Evolutionary conservation across 345 rosid genomes (phyloP), one percentile per base, ranked within the genome.

Genomic region (Linum trigynum): DNA sequence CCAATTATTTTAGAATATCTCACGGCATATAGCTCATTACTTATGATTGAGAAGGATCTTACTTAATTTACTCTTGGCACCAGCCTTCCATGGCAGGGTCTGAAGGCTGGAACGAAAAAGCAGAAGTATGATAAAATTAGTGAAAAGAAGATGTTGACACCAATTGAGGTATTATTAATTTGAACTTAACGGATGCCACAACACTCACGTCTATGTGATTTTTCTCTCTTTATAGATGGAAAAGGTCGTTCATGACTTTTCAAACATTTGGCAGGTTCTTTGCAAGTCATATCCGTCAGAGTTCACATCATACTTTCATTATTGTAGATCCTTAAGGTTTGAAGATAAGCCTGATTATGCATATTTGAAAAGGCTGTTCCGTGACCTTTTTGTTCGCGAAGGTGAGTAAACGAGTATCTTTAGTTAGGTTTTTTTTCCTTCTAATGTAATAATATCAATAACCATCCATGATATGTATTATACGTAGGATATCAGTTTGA

Each of bases 71-170:
- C 53, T 48, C 14, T 48, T 12, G 9, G 53, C 14, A 48, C 14
- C 53, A 48, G 53, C 53, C 53, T 48, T 48, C 53, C 53, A 48
- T 48, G 53, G 53, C 53, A 48, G 53, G 53, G 53, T 48, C 53
- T 48, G 53, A 48, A 48, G 53, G 53, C 53, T 48, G 53, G 53
- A 48, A 48, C 9, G 9, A 48, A 48, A 48, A 48, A 48, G 14
- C 53, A 48, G 53, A 48, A 48, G 53, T 48, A 48, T 48, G 53
- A 48, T 48, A 48, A 48, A 15, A 48, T 48, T 3, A 48, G 53
- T 48, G 53, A 48, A 9, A 48, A 48, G 14, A 48, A 48, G 53
- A 48, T 48, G 53, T 48, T 48, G 3, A 48, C 53, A 15, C 53
- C 53, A 12, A 48, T 48, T 10, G 53, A 48, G 53, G 53, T 48